A percentile compares a stretch with the other conserved stretches of the same genome.
Conservation (phyloP, 495 filamentous ascomycete genomes). For the Recurvomyces mirabilis region DNA sequence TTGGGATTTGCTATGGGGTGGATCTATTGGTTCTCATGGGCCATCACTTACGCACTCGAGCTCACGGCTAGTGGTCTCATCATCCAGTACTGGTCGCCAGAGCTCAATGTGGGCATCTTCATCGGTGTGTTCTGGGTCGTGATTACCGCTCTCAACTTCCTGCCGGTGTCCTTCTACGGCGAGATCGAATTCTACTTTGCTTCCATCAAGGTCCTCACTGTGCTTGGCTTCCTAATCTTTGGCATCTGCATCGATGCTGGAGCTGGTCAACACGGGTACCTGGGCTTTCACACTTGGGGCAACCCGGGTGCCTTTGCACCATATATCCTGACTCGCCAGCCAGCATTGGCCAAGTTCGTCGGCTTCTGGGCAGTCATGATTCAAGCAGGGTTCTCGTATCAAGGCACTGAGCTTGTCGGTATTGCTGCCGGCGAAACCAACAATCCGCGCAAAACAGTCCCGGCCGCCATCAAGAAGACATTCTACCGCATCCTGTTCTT, state of each 20-base stretch:
- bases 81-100: constrained; percentile 37
- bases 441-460: constrained; percentile 66
- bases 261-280: constrained; percentile 37
- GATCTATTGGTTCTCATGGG: constrained; percentile 20
- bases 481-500: constrained; percentile 83
- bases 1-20: constrained; percentile 51
- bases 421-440: constrained; percentile 71
- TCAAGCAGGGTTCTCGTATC: constrained; percentile 37
- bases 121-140: constrained; percentile 32
- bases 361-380: constrained; percentile 29
- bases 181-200: constrained; percentile 38
- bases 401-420: constrained; percentile 57
- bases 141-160: constrained; percentile 26
- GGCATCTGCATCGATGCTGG: constrained; percentile 41
- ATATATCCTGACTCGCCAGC: constrained; percentile 17
- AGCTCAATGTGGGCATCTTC: constrained; percentile 31
- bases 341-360: constrained; percentile 25
- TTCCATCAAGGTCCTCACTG: constrained; percentile 36
- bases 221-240: constrained; percentile 33
- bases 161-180: constrained; percentile 37
- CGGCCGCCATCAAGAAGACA: constrained; percentile 64
- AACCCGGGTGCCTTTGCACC: constrained; percentile 48
- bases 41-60: constrained; percentile 19
- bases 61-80: constrained; percentile 37
- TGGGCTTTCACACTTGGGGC: constrained; percentile 53